A percentile compares a stretch with the other conserved stretches of the same genome.
Conservation (phyloP, 2,329 filamentous ascomycete species). For the Hortaea werneckii region DNA sequence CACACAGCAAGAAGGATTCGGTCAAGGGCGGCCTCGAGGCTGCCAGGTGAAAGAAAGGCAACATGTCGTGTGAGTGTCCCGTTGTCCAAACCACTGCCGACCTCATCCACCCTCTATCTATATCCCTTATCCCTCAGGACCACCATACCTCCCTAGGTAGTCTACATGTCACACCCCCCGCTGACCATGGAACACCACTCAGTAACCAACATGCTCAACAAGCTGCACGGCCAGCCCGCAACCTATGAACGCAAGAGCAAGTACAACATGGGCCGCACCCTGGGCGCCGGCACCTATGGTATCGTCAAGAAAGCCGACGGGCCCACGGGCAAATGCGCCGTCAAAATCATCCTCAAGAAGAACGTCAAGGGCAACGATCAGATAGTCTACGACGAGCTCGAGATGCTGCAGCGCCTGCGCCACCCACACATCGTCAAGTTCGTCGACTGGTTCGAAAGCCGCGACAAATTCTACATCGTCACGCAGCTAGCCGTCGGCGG, state of each 20-base stretch:
- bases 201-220: constrained; percentile 62
- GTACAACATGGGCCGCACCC: constrained; percentile 85
- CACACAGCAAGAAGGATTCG: no score
- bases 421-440: constrained; percentile 97
- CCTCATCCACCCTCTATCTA: not conserved
- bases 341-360: constrained; percentile 99
- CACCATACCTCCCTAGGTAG: not conserved
- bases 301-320: constrained; percentile 93
- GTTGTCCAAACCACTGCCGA: not conserved
- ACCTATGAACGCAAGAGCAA: constrained; percentile 98
- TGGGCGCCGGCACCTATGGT: constrained; percentile 95
- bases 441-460: constrained; percentile 97
- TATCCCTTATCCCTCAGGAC: not conserved
- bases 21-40: constrained; percentile 8
- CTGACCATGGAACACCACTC: not conserved
- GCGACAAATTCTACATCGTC: constrained; percentile 99
- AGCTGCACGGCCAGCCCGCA: constrained; percentile 90
- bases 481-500: constrained; percentile 92
- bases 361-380: constrained; percentile 96
- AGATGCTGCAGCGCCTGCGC: constrained; percentile 81
- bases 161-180: not conserved
- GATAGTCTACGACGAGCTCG: constrained; percentile 97
- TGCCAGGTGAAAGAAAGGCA: not conserved
- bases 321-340: constrained; percentile 73
- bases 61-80: not conserved